Base-by-base conservation (phyloP, 148 eudicot species). In the Camellia sinensis region DNA sequence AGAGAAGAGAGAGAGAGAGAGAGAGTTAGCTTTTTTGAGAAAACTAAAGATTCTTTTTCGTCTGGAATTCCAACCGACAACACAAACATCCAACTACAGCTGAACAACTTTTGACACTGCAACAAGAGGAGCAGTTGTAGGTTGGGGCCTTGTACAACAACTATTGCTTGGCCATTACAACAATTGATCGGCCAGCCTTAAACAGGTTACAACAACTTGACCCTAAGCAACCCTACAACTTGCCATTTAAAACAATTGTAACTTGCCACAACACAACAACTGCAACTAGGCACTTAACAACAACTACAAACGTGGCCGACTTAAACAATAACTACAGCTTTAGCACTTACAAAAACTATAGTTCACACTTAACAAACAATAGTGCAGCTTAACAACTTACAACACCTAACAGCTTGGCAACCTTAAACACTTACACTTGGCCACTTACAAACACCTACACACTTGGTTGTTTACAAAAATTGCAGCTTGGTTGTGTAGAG, bases 301-400 rank as follows among this genome's bases (percentile, higher is more conserved):
- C 64, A 61, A 21, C 64, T 61, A 22, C 64, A n/a, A 61, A 13
- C 73, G 45, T 3, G 54, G 53, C 73, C 54, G n/a, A 18, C 5
- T 37, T 21, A 52, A 71, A 9, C 59, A 71, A 37, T 43, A 52
- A 8, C 14, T 72, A 14, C 76, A 46, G 75, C 18, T n/a, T 72
- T 50, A 60, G 60, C 11, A 54, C 43, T 72, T 72, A 22, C 60
- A 72, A 9, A 61, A 72, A 8, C 44, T 52, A 3, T 60, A 72
- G 61, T 60, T 72, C n/a, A 56, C 75, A 52, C 41, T 52, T 72
- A 29, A n/a, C n/a, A 61, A 50, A 45, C 73, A 70, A 14, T 29
- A 48, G 10, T 46, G 40, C 57, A 52, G 61, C 75, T 72, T 11
- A 61, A 57, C 56, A 37, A n/a, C 74, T 71, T 72, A 72, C 75